A percentile compares a stretch with the other conserved stretches of the same genome.
Evolutionary conservation across 345 rosid species (phyloP).

Genomic region (Eucalyptus polybractea): DNA sequence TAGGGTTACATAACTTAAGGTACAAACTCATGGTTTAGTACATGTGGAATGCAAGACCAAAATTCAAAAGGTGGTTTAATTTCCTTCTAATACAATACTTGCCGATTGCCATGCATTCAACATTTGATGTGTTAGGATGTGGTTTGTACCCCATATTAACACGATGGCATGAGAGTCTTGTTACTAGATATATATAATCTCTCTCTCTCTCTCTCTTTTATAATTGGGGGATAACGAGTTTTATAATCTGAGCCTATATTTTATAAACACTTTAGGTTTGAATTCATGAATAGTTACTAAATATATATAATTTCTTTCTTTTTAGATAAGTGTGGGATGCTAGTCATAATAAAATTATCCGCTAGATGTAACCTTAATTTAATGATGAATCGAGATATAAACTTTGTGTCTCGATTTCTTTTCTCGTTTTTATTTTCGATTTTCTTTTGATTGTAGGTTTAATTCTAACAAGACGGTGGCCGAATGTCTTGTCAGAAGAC

Average conservation of each 20-base stretch:
- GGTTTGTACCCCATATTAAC: fast-evolving
- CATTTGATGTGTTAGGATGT: neutral
- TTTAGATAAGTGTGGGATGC: fast-evolving
- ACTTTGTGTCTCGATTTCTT: too few relatives aligned
- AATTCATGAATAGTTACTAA: fast-evolving
- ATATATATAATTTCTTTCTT: too few relatives aligned
- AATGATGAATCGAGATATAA: fast-evolving
- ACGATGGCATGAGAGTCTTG: too few relatives aligned
- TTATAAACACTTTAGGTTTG: too few relatives aligned
- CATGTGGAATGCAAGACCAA: neutral
- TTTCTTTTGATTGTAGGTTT: too few relatives aligned
- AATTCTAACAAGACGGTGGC: neutral
- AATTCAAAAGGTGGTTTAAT: neutral
- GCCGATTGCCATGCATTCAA: neutral
- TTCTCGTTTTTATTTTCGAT: too few relatives aligned
- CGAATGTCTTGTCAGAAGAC: neutral
- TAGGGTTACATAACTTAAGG: neutral
- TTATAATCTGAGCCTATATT: too few relatives aligned
- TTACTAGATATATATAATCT: too few relatives aligned
- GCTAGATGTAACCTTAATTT: too few relatives aligned
- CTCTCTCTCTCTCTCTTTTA: fast-evolving
- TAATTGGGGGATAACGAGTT: too few relatives aligned
- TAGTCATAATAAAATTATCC: too few relatives aligned
- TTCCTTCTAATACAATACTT: neutral
- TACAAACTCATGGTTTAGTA: neutral